These are phyloP conservation scores for Leccinum subfulvum DNA, from an alignment of 1,284 basidiomycete genomes.

Conservation along the genomic window DNA sequence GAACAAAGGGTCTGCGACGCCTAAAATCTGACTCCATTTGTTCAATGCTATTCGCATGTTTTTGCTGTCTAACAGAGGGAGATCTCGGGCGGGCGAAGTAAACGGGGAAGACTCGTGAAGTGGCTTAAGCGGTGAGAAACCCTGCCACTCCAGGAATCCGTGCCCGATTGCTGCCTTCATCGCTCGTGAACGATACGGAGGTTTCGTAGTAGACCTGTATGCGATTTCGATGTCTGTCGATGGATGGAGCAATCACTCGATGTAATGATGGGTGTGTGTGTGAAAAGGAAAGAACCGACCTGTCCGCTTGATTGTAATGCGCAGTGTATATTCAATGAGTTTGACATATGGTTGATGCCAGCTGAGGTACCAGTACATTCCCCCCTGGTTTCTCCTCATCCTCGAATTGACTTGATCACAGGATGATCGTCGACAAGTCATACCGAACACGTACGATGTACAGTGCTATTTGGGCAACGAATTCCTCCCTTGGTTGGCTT, in stretches of 20 bases:
- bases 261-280: not conserved
- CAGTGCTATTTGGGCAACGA: not conserved
- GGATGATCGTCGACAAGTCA: not conserved
- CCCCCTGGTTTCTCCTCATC: not conserved
- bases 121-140: slow-evolving; percentile 30
- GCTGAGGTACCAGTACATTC: not conserved
- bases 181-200: slow-evolving; percentile 28
- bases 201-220: slow-evolving; percentile 24
- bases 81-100: slow-evolving; percentile 17
- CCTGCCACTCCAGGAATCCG: slow-evolving; percentile 33
- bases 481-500: not conserved
- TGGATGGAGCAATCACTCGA: not conserved
- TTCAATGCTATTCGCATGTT: slow-evolving; percentile 34
- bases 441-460: not conserved
- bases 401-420: not conserved
- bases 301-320: slow-evolving; percentile 23
- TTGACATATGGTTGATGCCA: not conserved
- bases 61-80: slow-evolving; percentile 19
- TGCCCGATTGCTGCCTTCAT: slow-evolving; percentile 33
- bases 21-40: slow-evolving; percentile 36
- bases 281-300: slow-evolving; percentile 16
- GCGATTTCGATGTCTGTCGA: slow-evolving; percentile 19
- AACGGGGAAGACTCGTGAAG: slow-evolving; percentile 32
- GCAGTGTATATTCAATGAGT: not conserved
- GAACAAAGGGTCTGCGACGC: slow-evolving; percentile 32